phyloP scores from a whole-genome alignment of 225 moss, liverwort and hornwort species.

The Anthoceros angustus region DNA sequence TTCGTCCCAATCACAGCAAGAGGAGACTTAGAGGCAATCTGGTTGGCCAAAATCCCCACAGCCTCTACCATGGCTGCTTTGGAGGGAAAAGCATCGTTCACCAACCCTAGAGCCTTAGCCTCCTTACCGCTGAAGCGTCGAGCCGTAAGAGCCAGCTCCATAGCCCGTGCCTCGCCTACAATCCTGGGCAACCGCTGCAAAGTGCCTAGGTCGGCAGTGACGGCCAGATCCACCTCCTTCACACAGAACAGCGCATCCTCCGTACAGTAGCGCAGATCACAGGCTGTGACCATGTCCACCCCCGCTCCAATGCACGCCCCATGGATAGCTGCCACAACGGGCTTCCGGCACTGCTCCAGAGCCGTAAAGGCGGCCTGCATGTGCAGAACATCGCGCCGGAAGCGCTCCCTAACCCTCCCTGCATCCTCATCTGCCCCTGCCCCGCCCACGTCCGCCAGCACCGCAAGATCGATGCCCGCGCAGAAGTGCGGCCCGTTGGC shows the following conservation, averaged over 20 bases:
- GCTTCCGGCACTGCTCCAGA: slow-evolving; percentile 72
- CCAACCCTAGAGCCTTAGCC: slow-evolving; percentile 55
- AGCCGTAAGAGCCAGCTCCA: slow-evolving; percentile 90
- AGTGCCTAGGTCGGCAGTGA: slow-evolving; percentile 83
- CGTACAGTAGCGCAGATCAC: slow-evolving; percentile 66
- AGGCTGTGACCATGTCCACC: slow-evolving; percentile 59
- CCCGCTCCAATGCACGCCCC: slow-evolving; percentile 78
- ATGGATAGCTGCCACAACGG: slow-evolving; percentile 66
- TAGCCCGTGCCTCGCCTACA: slow-evolving; percentile 51
- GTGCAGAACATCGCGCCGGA: slow-evolving; percentile 35
- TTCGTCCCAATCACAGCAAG: slow-evolving; percentile 81
- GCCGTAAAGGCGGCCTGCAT: slow-evolving; percentile 65
- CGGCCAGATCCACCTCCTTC: slow-evolving; percentile 71
- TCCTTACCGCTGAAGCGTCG: slow-evolving; percentile 54
- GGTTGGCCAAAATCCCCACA: slow-evolving; percentile 36
- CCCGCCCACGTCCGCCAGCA: slow-evolving; percentile 9
- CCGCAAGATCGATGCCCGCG: slow-evolving; percentile 58
- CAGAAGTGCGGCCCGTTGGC: slow-evolving; percentile 64
- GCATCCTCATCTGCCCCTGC: not conserved
- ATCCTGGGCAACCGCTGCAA: slow-evolving; percentile 68
- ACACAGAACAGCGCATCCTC: slow-evolving; percentile 68
- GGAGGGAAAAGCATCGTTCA: slow-evolving; percentile 34
- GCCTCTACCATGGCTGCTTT: slow-evolving; percentile 31
- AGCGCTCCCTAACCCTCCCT: slow-evolving; percentile 42
- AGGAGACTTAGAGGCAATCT: slow-evolving; percentile 73